Evolutionary conservation across 225 moss, liverwort and hornwort genomes (phyloP).

Genomic region (Bryum argenteum): DNA sequence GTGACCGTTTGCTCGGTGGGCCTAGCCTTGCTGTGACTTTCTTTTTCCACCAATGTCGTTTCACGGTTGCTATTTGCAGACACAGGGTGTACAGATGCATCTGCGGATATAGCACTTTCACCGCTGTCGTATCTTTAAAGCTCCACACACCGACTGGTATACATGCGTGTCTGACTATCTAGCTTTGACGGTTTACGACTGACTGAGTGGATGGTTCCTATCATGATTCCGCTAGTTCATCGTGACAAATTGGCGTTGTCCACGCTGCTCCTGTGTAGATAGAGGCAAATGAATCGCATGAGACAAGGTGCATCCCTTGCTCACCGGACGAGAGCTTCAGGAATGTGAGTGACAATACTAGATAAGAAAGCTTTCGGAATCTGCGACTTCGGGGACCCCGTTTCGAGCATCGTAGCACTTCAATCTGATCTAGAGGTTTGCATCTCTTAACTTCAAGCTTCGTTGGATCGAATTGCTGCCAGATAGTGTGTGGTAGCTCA

Average conservation of each 20-base stretch:
- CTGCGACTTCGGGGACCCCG: not conserved
- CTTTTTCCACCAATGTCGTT: not conserved
- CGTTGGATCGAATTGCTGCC: no score
- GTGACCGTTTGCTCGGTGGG: not conserved
- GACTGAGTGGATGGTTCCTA: constrained; percentile 17
- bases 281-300: constrained; percentile 20
- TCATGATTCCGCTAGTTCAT: constrained; percentile 26
- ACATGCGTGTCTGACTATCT: not conserved
- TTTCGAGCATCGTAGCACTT: no score
- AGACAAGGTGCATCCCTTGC: constrained; percentile 18
- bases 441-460: no score
- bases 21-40: constrained; percentile 17
- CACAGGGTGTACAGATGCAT: not conserved
- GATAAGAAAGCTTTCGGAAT: constrained; percentile 6
- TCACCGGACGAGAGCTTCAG: not conserved
- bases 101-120: constrained; percentile 1
- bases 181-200: not conserved
- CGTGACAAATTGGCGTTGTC: no score
- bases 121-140: constrained; percentile 16
- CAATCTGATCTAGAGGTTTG: no score
- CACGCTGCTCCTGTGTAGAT: not conserved
- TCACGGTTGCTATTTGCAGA: constrained; percentile 13
- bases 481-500: not conserved
- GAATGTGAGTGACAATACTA: not conserved
- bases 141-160: constrained; percentile 21